These are phyloP conservation scores for Picea abies DNA, from an alignment of 83 land plant genomes.

Conservation along the genomic window DNA sequence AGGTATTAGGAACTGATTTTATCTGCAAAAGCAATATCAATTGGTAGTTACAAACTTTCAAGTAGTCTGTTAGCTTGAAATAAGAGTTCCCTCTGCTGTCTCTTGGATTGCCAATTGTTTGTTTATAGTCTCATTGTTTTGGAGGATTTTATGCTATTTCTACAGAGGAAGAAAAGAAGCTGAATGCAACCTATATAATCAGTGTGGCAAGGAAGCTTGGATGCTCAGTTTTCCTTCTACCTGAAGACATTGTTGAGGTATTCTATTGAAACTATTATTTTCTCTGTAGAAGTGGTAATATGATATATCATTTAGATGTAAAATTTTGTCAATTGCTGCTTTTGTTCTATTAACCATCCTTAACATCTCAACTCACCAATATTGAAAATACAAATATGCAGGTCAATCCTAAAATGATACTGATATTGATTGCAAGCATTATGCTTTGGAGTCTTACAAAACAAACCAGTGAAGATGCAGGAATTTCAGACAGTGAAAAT, in stretches of 20 bases:
- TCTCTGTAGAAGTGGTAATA: background rate
- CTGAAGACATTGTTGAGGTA: constrained; percentile 74
- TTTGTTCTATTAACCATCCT: background rate
- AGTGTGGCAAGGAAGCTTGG: constrained; percentile 71
- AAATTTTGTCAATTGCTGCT: too few species aligned
- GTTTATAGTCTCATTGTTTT: too few species aligned
- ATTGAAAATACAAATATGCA: background rate
- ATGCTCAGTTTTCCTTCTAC: constrained; percentile 61
- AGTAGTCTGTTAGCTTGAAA: too few species aligned
- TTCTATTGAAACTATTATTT: background rate
- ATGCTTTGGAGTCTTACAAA: constrained; percentile 29
- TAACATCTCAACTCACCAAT: too few species aligned
- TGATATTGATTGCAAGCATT: constrained; percentile 14
- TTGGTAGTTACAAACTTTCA: too few species aligned
- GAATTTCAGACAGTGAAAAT: too few species aligned
- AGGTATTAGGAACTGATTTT: too few species aligned
- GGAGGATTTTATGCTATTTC: background rate
- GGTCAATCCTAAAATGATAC: constrained; percentile 20
- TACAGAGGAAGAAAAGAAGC: constrained; percentile 57
- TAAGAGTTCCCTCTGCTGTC: too few species aligned
- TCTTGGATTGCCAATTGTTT: too few species aligned
- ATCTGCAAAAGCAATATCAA: too few species aligned
- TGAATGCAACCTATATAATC: constrained; percentile 60
- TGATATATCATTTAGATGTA: constrained; percentile 4
- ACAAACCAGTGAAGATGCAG: constrained; percentile 4